Evolutionary conservation across 1,284 basidiomycete species (phyloP).

Genomic region (Butyriboletus regius): DNA sequence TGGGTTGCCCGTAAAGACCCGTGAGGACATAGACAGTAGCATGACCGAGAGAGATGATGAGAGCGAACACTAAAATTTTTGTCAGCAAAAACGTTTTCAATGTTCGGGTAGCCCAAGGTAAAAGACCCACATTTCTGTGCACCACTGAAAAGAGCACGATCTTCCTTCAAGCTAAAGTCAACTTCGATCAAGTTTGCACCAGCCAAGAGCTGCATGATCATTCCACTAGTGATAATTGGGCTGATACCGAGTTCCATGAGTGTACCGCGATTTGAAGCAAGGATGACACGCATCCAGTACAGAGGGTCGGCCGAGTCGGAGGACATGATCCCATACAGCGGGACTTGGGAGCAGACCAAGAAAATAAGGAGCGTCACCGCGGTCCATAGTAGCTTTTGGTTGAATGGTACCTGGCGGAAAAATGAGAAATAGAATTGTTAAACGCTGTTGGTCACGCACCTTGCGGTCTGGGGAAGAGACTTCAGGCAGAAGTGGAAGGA

Average conservation of each 20-base stretch:
- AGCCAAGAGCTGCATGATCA: slow-evolving; percentile 99
- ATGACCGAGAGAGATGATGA: slow-evolving; percentile 93
- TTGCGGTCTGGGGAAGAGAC: slow-evolving; percentile 94
- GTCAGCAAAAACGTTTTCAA: not conserved
- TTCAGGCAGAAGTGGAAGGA: slow-evolving; percentile 88
- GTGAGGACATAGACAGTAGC: slow-evolving; percentile 96
- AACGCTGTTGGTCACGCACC: slow-evolving; percentile 40
- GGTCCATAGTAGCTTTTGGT: slow-evolving; percentile 95
- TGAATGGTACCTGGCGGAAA: slow-evolving; percentile 74
- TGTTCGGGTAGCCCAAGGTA: not conserved
- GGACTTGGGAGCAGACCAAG: slow-evolving; percentile 94
- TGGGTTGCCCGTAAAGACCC: slow-evolving; percentile 91
- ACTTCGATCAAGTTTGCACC: slow-evolving; percentile 97
- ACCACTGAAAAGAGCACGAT: slow-evolving; percentile 89
- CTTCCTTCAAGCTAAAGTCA: slow-evolving; percentile 95
- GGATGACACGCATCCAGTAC: slow-evolving; percentile 99
- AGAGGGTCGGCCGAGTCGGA: slow-evolving; percentile 96
- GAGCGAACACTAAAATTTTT: slow-evolving; percentile 71
- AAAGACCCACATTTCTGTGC: slow-evolving; percentile 82
- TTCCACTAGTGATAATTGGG: slow-evolving; percentile 93
- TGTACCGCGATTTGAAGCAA: slow-evolving; percentile 95
- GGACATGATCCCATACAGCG: slow-evolving; percentile 95
- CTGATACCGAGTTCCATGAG: slow-evolving; percentile 99
- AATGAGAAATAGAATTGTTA: slow-evolving; percentile 13
- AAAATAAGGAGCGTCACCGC: slow-evolving; percentile 95